A percentile compares a stretch with the other conserved stretches of the same genome.
phyloP scores from a whole-genome alignment of 2,329 filamentous ascomycete genomes.

The Pyrenophora tritici-repentis region DNA sequence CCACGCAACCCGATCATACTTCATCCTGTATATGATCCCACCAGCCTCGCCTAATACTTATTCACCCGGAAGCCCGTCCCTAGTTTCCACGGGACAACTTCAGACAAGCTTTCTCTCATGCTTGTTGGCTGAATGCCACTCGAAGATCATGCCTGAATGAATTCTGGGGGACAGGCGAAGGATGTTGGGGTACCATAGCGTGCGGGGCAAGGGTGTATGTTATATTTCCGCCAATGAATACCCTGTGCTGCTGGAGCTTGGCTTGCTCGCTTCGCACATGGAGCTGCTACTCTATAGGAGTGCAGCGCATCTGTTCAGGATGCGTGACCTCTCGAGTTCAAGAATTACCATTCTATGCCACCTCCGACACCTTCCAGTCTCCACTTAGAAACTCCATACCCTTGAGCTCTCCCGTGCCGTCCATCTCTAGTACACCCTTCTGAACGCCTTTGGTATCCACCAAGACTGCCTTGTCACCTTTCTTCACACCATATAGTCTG shows the following conservation, averaged over 20 bases:
- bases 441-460: slow-evolving; percentile 42
- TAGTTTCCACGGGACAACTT: slow-evolving; percentile 26
- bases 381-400: slow-evolving; percentile 38
- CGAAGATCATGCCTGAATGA: slow-evolving; percentile 16
- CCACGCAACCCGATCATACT: slow-evolving; percentile 17
- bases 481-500: slow-evolving; percentile 45
- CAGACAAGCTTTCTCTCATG: background rate
- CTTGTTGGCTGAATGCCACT: slow-evolving; percentile 7
- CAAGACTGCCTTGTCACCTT: slow-evolving; percentile 41
- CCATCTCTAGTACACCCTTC: slow-evolving; percentile 38
- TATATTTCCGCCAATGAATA: slow-evolving; percentile 32
- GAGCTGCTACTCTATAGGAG: slow-evolving; percentile 2
- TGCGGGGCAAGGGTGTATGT: slow-evolving; percentile 20
- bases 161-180: slow-evolving; percentile 20
- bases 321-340: slow-evolving; percentile 1
- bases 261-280: slow-evolving; percentile 3
- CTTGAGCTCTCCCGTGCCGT: slow-evolving; percentile 34
- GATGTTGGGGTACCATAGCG: slow-evolving; percentile 27
- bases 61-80: slow-evolving; percentile 28
- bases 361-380: slow-evolving; percentile 42
- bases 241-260: background rate
- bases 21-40: too few species aligned
- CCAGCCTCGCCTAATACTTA: slow-evolving; percentile 13
- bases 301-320: background rate
- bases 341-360: slow-evolving; percentile 24